These are phyloP conservation scores for Fusarium brevicatenulatum DNA, from an alignment of 2,329 filamentous ascomycete species.

Conservation along the genomic window DNA sequence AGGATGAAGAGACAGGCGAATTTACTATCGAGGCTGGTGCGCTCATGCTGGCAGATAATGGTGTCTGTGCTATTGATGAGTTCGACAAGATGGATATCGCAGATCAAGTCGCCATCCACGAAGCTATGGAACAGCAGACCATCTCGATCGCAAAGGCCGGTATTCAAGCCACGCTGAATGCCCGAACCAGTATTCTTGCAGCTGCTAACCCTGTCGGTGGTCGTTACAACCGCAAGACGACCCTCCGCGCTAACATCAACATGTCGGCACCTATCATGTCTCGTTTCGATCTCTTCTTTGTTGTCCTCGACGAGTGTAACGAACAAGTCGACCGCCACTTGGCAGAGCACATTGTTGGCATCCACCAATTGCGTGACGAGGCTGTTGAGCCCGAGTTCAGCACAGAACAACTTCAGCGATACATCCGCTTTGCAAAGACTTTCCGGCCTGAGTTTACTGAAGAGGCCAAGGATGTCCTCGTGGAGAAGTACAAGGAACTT, in stretches of 20 bases:
- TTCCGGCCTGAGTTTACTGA: slow-evolving; percentile 94
- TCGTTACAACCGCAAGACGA: slow-evolving; percentile 96
- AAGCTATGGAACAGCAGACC: slow-evolving; percentile 99
- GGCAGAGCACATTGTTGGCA: slow-evolving; percentile 91
- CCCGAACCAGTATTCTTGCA: slow-evolving; percentile 92
- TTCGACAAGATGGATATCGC: slow-evolving; percentile 99
- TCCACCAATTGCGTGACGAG: slow-evolving; percentile 92
- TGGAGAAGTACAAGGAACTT: slow-evolving; percentile 95
- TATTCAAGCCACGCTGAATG: slow-evolving; percentile 97
- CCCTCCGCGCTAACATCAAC: slow-evolving; percentile 93
- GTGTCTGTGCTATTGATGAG: slow-evolving; percentile 97
- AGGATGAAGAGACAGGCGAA: slow-evolving; percentile 98
- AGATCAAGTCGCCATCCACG: slow-evolving; percentile 98
- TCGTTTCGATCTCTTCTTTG: slow-evolving; percentile 98
- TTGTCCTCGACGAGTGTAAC: slow-evolving; percentile 96
- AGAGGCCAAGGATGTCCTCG: slow-evolving; percentile 85
- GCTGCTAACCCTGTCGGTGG: slow-evolving; percentile 96
- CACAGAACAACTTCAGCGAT: slow-evolving; percentile 95
- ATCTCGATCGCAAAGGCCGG: slow-evolving; percentile 99
- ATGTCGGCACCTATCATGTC: slow-evolving; percentile 99
- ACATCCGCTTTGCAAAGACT: slow-evolving; percentile 94
- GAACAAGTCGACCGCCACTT: slow-evolving; percentile 90
- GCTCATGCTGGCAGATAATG: slow-evolving; percentile 96
- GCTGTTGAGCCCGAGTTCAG: slow-evolving; percentile 93
- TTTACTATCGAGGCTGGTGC: slow-evolving; percentile 99